Conservation (phyloP, 2,329 filamentous ascomycete species). For the Rhynchosporium agropyri region DNA sequence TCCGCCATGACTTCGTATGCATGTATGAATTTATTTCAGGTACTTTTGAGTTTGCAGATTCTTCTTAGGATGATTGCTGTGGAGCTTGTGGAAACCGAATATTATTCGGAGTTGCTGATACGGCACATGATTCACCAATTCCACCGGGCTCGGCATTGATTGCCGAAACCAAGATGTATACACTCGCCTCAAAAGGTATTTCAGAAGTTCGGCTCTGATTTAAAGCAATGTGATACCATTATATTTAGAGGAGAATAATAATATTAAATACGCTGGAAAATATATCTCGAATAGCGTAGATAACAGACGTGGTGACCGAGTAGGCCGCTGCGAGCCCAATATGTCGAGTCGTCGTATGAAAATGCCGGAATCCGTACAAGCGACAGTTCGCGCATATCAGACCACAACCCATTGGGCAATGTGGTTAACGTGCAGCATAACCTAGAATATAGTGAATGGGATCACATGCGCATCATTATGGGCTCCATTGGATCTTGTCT, state of each 20-base stretch:
- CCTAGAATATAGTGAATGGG: constrained; percentile 19
- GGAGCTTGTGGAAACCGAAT: not conserved
- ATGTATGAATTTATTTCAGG: too few species aligned
- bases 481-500: constrained; percentile 12
- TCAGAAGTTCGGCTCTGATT: not conserved
- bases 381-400: constrained; percentile 16
- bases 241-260: not conserved
- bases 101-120: not conserved
- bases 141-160: not conserved
- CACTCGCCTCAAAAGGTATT: not conserved
- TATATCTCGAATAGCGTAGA: not conserved
- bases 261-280: not conserved
- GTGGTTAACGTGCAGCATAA: not conserved
- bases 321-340: constrained; percentile 8
- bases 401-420: constrained; percentile 22
- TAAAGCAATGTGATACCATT: not conserved
- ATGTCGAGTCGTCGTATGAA: constrained; percentile 15
- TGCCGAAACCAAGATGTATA: constrained; percentile 7
- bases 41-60: not conserved
- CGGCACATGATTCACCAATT: not conserved
- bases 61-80: not conserved
- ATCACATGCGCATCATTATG: constrained; percentile 17
- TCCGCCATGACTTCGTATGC: too few species aligned
- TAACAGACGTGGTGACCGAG: not conserved
- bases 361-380: constrained; percentile 9